Conservation (phyloP, 1,284 basidiomycete species). For the Gymnopus androsaceus region DNA sequence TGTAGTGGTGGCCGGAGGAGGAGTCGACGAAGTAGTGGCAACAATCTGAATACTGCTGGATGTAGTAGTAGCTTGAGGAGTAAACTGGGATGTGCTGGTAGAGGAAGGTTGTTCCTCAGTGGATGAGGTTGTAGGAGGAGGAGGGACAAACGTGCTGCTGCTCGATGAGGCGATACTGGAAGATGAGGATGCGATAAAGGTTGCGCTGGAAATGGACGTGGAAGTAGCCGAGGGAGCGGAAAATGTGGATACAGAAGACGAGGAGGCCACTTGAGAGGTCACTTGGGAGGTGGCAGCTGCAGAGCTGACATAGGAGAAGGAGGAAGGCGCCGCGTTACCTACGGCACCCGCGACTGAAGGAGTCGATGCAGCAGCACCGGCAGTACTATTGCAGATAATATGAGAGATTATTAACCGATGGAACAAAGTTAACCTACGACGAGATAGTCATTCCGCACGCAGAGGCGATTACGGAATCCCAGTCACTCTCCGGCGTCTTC, state of each 20-base stretch:
- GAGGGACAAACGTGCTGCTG: neutral
- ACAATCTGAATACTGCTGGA: conserved; percentile 5
- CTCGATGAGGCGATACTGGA: conserved; percentile 4
- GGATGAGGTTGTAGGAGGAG: conserved; percentile 13
- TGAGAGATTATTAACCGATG: neutral
- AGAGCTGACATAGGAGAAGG: conserved; percentile 1
- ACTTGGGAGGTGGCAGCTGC: conserved; percentile 3
- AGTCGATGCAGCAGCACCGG: neutral
- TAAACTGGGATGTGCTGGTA: conserved; percentile 14
- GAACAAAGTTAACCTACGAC: conserved; percentile 11
- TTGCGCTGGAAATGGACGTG: neutral
- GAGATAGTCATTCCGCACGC: conserved; percentile 26
- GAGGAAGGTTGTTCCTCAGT: conserved; percentile 14
- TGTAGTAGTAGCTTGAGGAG: neutral
- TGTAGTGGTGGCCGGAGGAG: conserved; percentile 3
- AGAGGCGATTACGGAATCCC: conserved; percentile 24
- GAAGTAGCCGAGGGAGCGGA: neutral
- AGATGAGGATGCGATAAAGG: conserved; percentile 5
- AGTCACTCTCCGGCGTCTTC: conserved; percentile 27
- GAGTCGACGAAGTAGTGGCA: conserved; percentile 6
- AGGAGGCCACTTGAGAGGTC: neutral
- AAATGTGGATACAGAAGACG: neutral
- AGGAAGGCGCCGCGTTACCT: conserved; percentile 16
- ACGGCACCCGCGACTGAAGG: conserved; percentile 2
- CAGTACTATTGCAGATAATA: neutral